Evolutionary conservation across 169 alveolate genomes (phyloP).

Genomic region (Cryptosporidium felis): DNA sequence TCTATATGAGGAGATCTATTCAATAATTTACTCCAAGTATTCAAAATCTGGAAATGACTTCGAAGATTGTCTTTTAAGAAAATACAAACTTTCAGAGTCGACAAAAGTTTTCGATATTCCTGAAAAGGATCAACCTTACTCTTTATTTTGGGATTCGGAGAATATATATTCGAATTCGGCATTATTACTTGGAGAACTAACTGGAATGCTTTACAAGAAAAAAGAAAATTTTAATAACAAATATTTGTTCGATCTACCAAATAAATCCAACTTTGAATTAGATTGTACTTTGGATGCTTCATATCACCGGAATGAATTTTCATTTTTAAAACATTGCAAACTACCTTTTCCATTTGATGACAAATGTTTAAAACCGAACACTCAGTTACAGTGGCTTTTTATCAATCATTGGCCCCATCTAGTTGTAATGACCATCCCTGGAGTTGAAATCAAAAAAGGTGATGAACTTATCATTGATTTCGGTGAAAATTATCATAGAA

Average conservation of each 20-base stretch:
- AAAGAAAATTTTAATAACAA: neutral
- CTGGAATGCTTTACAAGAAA: conserved; percentile 6
- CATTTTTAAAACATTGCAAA: conserved; percentile 40
- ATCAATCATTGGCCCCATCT: conserved; percentile 67
- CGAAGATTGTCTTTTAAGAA: neutral
- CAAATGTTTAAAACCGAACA: conserved; percentile 11
- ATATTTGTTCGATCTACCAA: conserved; percentile 5
- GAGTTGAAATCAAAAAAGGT: conserved; percentile 38
- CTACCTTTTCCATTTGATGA: conserved; percentile 62
- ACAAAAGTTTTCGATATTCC: neutral
- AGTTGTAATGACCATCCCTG: conserved; percentile 65
- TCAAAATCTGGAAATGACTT: neutral
- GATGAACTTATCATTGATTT: conserved; percentile 61
- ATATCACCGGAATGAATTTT: conserved; percentile 34
- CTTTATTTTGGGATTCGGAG: conserved; percentile 61
- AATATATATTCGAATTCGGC: conserved; percentile 8
- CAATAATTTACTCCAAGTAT: conserved; percentile 23
- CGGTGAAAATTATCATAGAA: conserved; percentile 23
- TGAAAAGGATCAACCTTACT: neutral
- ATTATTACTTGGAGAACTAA: conserved; percentile 39
- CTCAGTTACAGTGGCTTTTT: conserved; percentile 63
- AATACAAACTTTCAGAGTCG: conserved; percentile 6
- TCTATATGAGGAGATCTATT: conserved; percentile 38
- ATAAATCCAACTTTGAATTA: neutral
- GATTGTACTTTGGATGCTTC: conserved; percentile 19